Evolutionary conservation across 345 rosid genomes (phyloP).

Genomic region (Aethionema arabicum): DNA sequence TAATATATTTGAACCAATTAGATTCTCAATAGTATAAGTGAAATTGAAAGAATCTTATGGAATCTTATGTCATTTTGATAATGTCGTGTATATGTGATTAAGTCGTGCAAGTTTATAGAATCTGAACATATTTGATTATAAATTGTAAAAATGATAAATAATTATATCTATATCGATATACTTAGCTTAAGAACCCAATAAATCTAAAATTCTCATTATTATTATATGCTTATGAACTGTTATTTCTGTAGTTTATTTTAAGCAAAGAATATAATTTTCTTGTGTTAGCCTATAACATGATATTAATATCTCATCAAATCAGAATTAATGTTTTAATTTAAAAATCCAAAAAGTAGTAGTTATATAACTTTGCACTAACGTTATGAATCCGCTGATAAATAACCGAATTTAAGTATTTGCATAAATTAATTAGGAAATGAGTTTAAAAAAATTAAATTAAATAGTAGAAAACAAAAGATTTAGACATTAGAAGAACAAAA

Average conservation of each 20-base stretch:
- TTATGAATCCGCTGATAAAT: slow-evolving; percentile 11
- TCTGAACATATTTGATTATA: no score
- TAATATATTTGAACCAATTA: background rate
- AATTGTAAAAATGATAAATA: no score
- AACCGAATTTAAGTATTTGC: no score
- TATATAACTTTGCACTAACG: slow-evolving; percentile 22
- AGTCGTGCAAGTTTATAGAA: slow-evolving; percentile 13
- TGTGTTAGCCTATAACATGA: slow-evolving; percentile 11
- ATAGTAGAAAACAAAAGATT: no score
- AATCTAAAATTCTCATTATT: background rate
- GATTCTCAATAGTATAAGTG: slow-evolving; percentile 5
- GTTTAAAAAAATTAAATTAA: no score
- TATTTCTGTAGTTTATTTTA: slow-evolving; percentile 1
- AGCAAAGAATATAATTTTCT: slow-evolving; percentile 16
- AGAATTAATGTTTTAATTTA: background rate
- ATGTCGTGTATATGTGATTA: slow-evolving; percentile 19
- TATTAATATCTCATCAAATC: background rate
- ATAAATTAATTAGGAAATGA: no score
- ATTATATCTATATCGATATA: slow-evolving; percentile 1
- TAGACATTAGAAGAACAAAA: background rate
- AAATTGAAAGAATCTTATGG: slow-evolving; percentile 23
- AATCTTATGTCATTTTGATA: slow-evolving; percentile 28
- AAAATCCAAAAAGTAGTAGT: slow-evolving; percentile 5
- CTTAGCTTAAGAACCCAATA: slow-evolving; percentile 32
- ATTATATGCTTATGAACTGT: background rate